Percentiles rank a stretch among this genome's conserved stretches.
phyloP scores from a whole-genome alignment of 768 basidiomycete species.

The Botryobasidium botryosum region DNA sequence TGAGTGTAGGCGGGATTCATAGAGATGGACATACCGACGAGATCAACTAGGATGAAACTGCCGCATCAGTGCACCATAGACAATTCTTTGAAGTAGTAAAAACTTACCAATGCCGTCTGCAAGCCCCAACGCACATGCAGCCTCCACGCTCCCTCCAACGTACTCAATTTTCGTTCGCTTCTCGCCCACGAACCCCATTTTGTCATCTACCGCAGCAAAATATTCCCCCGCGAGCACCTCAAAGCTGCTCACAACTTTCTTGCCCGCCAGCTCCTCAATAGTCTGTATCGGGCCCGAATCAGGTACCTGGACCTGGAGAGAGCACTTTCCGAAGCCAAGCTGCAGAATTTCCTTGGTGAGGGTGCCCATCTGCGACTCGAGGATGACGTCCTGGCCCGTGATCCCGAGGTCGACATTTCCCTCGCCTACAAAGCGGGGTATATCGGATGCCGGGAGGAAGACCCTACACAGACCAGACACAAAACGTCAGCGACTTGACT shows the following conservation, averaged over 20 bases:
- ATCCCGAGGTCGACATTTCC: slow-evolving; percentile 95
- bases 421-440: slow-evolving; percentile 96
- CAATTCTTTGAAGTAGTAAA: background rate
- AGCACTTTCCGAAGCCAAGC: slow-evolving; percentile 86
- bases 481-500: no score
- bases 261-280: slow-evolving; percentile 70
- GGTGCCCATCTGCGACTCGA: slow-evolving; percentile 70
- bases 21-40: slow-evolving; percentile 53
- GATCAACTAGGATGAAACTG: slow-evolving; percentile 50
- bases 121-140: slow-evolving; percentile 87
- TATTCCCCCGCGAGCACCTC: slow-evolving; percentile 71
- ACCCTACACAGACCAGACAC: slow-evolving; percentile 34
- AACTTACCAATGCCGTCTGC: slow-evolving; percentile 88
- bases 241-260: slow-evolving; percentile 88
- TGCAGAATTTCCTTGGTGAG: slow-evolving; percentile 64
- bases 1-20: background rate
- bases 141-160: slow-evolving; percentile 95
- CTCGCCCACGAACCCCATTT: slow-evolving; percentile 31
- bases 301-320: slow-evolving; percentile 66
- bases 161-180: slow-evolving; percentile 75
- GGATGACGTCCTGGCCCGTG: slow-evolving; percentile 93
- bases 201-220: slow-evolving; percentile 49
- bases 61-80: background rate
- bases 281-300: slow-evolving; percentile 50
- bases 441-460: slow-evolving; percentile 92